Conservation (phyloP, 2,329 filamentous ascomycete genomes). For the Xylariaceae sp. region DNA sequence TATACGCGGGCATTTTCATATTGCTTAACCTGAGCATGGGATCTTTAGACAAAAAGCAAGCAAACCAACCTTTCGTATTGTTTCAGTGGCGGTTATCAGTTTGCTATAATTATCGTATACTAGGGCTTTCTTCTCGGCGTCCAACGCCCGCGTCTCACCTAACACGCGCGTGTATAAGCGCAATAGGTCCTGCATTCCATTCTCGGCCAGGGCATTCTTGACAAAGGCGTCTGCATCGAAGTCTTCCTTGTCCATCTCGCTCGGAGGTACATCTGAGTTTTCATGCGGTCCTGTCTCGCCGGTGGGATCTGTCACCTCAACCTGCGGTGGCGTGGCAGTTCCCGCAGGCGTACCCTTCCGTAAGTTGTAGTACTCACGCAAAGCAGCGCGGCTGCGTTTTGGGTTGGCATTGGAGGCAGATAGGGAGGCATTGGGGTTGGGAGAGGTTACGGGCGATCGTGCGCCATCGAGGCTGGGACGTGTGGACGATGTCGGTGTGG, state of each 20-base stretch:
- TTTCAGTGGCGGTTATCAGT: constrained; percentile 94
- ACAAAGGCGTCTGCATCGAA: constrained; percentile 79
- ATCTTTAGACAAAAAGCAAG: too few relatives aligned
- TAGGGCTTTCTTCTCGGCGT: constrained; percentile 94
- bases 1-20: too few relatives aligned
- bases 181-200: constrained; percentile 71
- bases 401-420: constrained; percentile 38
- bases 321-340: constrained; percentile 44
- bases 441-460: constrained; percentile 65
- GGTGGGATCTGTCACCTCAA: constrained; percentile 51
- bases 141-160: constrained; percentile 84
- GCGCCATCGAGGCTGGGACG: constrained; percentile 74
- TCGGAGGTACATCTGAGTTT: constrained; percentile 63
- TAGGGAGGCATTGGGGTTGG: constrained; percentile 46
- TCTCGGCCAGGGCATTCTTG: constrained; percentile 62
- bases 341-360: constrained; percentile 52
- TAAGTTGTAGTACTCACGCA: constrained; percentile 95
- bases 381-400: constrained; percentile 77
- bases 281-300: constrained; percentile 42
- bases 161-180: constrained; percentile 73
- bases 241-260: constrained; percentile 74
- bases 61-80: constrained; percentile 74
- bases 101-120: constrained; percentile 99
- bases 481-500: constrained; percentile 74
- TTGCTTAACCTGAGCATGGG: background rate